A percentile compares a stretch with the other conserved stretches of the same genome.
Conservation (phyloP, 345 rosid genomes). For the Eucalyptus albens region DNA sequence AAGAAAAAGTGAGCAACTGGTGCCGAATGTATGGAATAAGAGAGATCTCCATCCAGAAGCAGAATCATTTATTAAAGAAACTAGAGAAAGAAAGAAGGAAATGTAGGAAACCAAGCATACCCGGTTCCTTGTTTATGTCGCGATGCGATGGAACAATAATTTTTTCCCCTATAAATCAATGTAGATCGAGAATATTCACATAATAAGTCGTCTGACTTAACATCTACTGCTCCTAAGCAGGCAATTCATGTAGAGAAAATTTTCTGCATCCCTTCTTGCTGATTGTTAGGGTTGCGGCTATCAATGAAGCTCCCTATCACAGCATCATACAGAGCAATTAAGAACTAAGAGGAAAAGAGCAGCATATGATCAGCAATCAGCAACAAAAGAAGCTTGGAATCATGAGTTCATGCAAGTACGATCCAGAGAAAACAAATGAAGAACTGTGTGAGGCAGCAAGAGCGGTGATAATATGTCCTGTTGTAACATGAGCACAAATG, state of each 20-base stretch:
- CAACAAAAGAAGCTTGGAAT: not conserved
- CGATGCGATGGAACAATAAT: not conserved
- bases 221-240: not conserved
- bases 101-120: not conserved
- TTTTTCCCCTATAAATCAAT: not conserved
- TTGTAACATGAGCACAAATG: not conserved
- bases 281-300: not conserved
- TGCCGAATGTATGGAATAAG: not conserved
- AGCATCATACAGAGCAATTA: not conserved
- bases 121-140: not conserved
- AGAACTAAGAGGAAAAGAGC: not conserved
- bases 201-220: not conserved
- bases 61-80: not conserved
- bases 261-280: not conserved
- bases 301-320: not conserved
- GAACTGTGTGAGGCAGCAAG: not conserved
- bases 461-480: not conserved
- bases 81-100: not conserved
- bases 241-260: not conserved
- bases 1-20: not conserved
- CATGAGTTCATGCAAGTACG: not conserved
- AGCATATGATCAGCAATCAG: not conserved
- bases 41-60: not conserved
- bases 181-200: not conserved
- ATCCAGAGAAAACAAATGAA: not conserved